Evolutionary conservation across 2,329 filamentous ascomycete species (phyloP), one percentile per base, ranked within the genome.

Genomic region (Chrysoporthe puriensis): DNA sequence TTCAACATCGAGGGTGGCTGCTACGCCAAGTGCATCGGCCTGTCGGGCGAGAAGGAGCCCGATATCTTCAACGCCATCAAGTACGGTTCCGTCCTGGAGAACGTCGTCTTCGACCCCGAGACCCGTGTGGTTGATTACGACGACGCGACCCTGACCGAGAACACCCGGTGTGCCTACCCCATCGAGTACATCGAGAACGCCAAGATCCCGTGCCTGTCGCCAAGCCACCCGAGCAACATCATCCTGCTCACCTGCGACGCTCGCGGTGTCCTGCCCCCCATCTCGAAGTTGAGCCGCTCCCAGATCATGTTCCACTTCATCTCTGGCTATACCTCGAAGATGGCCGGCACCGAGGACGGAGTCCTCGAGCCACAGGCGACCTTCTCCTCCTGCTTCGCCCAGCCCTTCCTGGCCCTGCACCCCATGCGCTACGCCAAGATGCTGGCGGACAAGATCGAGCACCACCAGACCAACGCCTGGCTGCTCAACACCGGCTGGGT

Each of bases 281-380:
- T 99, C 83, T 97, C 94, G 76, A 98, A 98, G 87, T 91, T 99
- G 79, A 90, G 91, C 85, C 88, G 91, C 72, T 89, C 93, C 76
- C 96, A 98, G 85, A 97, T 94, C 81, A 98, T 99, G 95, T 99
- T 98, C 91, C 96, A 99, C 88, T 99, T 99, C 90, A 99, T 99
- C 83, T 97, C 93, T 21, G 96, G 96, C 75, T 99, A 99, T 88
- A 99, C 96, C 72, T 98, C 95, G 78, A 99, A 99, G 90, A 99
- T 99, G 96, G 96, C 96, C 72, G 96, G 96, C 77, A 99, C 96
- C 44, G 96, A 99, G 84, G 93, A 97, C 73, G 96, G 96, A 77
- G 90, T 99, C 72, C 96, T 92, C 11, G 96, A 99, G 84, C 96
- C 96, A 72, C 93, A 98, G 83, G 96, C 96, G 34, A 99, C 96